Conservation (phyloP, 345 rosid species). For the Angophora floribunda region DNA sequence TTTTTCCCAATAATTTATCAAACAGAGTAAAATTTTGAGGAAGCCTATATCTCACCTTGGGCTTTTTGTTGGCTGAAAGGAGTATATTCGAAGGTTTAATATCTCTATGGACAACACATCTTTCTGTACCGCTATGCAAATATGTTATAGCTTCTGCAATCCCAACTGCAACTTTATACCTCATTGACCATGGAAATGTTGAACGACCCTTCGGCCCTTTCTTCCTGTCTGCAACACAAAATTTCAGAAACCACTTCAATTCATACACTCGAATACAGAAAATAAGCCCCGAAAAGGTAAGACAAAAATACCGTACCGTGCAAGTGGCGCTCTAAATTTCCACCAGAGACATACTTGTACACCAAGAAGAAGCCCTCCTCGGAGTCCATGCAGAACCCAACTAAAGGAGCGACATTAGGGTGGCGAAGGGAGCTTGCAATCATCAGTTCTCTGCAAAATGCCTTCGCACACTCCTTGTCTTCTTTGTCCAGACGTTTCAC, state of each 20-base stretch:
- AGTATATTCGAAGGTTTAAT: conserved; percentile 93
- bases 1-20: neutral
- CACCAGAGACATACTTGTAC: conserved; percentile 86
- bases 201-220: conserved; percentile 27
- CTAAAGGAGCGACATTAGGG: conserved; percentile 66
- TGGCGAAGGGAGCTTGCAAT: conserved; percentile 84
- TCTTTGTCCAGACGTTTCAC: conserved; percentile 79
- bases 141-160: conserved; percentile 73
- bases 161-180: conserved; percentile 78
- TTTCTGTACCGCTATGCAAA: conserved; percentile 75
- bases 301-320: conserved; percentile 41
- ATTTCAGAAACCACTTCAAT: neutral
- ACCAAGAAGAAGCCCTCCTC: conserved; percentile 91
- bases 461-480: conserved; percentile 82
- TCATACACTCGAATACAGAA: neutral
- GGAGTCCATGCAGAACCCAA: conserved; percentile 85
- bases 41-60: conserved; percentile 41
- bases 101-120: conserved; percentile 93
- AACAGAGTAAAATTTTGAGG: neutral
- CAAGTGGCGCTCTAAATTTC: conserved; percentile 72
- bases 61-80: conserved; percentile 74
- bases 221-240: conserved; percentile 47
- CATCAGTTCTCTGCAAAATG: conserved; percentile 94
- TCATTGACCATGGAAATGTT: conserved; percentile 57
- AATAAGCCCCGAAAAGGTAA: neutral